Evolutionary conservation across 345 rosid genomes (phyloP), one percentile per base, ranked within the genome.

Genomic region (Eucalyptus fibrosa): DNA sequence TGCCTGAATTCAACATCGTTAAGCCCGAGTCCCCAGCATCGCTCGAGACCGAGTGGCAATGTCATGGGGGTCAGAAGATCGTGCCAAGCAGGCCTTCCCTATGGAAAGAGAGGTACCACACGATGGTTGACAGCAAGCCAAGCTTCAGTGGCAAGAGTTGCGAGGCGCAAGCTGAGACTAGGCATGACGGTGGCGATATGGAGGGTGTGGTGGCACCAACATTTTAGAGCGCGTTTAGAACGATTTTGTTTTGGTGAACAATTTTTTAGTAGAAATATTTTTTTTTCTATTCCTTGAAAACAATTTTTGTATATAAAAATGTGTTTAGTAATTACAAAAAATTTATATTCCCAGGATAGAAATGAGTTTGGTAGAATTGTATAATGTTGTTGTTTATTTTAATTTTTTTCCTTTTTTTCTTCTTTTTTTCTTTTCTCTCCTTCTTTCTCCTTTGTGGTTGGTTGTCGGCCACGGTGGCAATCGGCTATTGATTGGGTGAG

Each of bases 401-500:
- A 49, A 4, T 5, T 13, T 49, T 12, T 49, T 49, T 49, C 12
- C 1, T 2, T 4, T 49, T 49, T 12, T 12, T 12, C 0, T 47
- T 47, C 12, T 5, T 47, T 47, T 47, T 49, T 49, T 47, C 14
- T 45, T 47, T 49, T 49, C 50, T 49, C 50, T 49, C 50, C 0
- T 49, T 49, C 16, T 49, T 1, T 49, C 16, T 49, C 50, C 50
- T 49, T 49, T 49, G 50, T 4, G 50, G 50, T 49, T 14, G 16
- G 15, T 49, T 49, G 50, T 49, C 5, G 0, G 50, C 50, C 16
- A 49, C 0, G 50, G 15, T 13, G 50, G 50, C 0, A 2, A 16
- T 1, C 1, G 0, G 3, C 1, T 19, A 50, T 0, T 3, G 0
- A 3, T 0, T 6, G 19, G 19, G 53, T 7, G 4, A 50, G 1